A percentile compares a stretch with the other conserved stretches of the same genome.
These are phyloP conservation scores for Trametes sanguinea DNA, from an alignment of 768 basidiomycete species.

Conservation along the genomic window DNA sequence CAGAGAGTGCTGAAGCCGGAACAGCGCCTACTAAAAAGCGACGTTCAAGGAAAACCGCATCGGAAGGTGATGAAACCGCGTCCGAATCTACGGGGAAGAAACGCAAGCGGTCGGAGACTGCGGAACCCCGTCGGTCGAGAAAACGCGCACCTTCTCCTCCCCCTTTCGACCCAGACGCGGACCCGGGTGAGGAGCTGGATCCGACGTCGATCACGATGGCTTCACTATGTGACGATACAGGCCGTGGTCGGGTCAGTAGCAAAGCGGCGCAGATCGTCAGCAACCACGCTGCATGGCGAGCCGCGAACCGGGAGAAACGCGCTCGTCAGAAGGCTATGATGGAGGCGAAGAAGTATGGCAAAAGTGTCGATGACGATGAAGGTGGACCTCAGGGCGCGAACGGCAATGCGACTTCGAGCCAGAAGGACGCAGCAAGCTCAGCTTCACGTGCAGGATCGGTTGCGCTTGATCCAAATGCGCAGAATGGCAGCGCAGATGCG, in stretches of 20 bases:
- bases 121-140: conserved; percentile 37
- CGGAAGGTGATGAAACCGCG: conserved; percentile 1
- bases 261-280: conserved; percentile 71
- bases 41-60: background rate
- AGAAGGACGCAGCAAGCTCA: background rate
- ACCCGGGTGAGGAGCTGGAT: conserved; percentile 76
- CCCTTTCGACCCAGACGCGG: conserved; percentile 56
- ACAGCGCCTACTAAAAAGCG: background rate
- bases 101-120: conserved; percentile 27
- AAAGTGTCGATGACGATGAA: conserved; percentile 48
- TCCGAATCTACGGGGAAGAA: background rate
- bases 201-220: conserved; percentile 88
- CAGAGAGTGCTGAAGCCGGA: background rate
- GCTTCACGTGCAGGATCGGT: conserved; percentile 1
- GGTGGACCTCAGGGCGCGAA: background rate
- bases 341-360: conserved; percentile 78
- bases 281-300: conserved; percentile 75
- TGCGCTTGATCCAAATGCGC: background rate
- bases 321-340: conserved; percentile 59
- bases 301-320: conserved; percentile 65
- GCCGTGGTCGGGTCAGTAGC: conserved; percentile 76
- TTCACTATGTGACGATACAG: conserved; percentile 72
- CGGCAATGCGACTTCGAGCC: background rate
- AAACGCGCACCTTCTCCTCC: conserved; percentile 52
- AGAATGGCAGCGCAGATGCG: conserved; percentile 7